Base-by-base conservation (phyloP, 331 rosid genomes). In the Pyracantha coccinea region DNA sequence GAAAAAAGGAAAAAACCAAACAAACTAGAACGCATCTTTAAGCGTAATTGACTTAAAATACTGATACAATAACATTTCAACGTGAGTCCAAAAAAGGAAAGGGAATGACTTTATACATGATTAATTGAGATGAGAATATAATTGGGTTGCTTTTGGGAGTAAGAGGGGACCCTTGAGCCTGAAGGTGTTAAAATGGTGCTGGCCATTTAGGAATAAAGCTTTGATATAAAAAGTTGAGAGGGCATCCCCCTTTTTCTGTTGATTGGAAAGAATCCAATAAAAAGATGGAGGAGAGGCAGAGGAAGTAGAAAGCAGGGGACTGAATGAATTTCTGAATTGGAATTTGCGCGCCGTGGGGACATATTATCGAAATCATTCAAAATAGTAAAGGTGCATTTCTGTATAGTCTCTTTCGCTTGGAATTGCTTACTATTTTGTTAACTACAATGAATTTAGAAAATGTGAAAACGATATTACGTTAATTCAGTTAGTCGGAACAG, bases 151-250 rank as follows among this genome's bases (percentile, higher is more conserved):
- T 83, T 92, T 85, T 82, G 54, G 73, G 83, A 57, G 69, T 83
- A 85, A 69, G 81, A 76, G 80, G 84, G 95, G 94, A 86, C 87
- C 93, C 96, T 88, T 84, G 73, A 13, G 28, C 0, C 45, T 10
- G 45, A 38, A 0, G 45, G 45, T 9, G 45, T 38, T 38, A 38
- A 38, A 38, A 38, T 38, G 88, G 87, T 91, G 96, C 85, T 89
- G 79, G 91, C 89, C 96, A 93, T 84, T 89, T 50, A 50, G 55
- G 20, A 17, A 17, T 16, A 50, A 50, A 50, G 20, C 9, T 50
- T 50, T 17, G 55, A 17, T 17, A 50, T 17, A 19, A 50, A 50
- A 50, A 50, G 0, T 17, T 50, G 20, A 50, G 20, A 50, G 3
- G 8, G 55, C 55, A 50, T 50, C 9, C 28, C 58, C 59, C 0